phyloP scores from a whole-genome alignment of 2,329 filamentous ascomycete species.

The Ceratocystis ficicola region DNA sequence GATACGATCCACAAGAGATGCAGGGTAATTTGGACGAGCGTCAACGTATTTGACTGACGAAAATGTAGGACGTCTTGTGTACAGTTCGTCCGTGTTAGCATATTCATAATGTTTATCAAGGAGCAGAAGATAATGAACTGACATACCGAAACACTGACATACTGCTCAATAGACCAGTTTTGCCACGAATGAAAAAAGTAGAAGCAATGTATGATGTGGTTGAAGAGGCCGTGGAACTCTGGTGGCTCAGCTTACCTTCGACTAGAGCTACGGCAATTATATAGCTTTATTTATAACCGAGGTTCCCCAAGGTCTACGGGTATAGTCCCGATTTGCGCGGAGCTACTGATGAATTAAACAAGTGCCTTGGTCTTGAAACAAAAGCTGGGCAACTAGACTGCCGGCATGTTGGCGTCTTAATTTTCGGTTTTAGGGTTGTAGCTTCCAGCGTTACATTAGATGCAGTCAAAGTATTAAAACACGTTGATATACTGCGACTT shows the following conservation, averaged over 20 bases:
- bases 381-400: neutral
- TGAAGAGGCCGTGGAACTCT: neutral
- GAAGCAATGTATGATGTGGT: neutral
- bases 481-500: neutral
- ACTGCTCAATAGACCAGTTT: neutral
- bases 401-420: neutral
- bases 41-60: constrained; percentile 46
- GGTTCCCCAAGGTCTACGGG: neutral
- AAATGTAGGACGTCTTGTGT: constrained; percentile 39
- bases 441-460: too few relatives aligned
- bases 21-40: constrained; percentile 48
- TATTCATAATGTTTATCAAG: neutral
- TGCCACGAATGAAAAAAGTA: neutral
- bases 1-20: constrained; percentile 41
- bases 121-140: neutral
- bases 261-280: neutral
- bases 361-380: neutral
- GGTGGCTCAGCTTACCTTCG: neutral
- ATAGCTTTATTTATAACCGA: neutral
- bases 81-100: constrained; percentile 12
- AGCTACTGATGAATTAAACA: neutral
- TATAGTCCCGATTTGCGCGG: neutral
- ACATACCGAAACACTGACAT: constrained; percentile 27
- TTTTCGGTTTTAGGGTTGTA: neutral
- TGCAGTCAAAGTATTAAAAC: neutral